These are phyloP conservation scores for Xylariaceae sp. DNA, from an alignment of 2,329 filamentous ascomycete species.

Conservation along the genomic window DNA sequence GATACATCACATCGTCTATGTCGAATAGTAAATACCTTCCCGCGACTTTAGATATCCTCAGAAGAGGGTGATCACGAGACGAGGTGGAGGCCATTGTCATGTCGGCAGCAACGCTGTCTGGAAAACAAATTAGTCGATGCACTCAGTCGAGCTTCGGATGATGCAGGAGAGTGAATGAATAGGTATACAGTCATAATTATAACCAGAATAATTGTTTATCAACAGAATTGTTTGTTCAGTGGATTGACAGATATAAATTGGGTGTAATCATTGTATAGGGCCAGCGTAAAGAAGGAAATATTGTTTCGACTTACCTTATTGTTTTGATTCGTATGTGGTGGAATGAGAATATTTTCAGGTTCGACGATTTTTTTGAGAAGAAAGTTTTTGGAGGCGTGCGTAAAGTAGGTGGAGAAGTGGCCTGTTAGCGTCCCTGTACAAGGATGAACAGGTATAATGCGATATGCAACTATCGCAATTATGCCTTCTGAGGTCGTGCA, in stretches of 20 bases:
- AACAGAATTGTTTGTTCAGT: slow-evolving; percentile 56
- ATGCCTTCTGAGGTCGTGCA: not conserved
- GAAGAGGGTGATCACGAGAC: slow-evolving; percentile 32
- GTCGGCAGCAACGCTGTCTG: slow-evolving; percentile 9
- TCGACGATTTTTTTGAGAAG: slow-evolving; percentile 12
- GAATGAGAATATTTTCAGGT: slow-evolving; percentile 6
- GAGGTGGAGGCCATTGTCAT: slow-evolving; percentile 20
- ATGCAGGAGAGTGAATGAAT: slow-evolving; percentile 28
- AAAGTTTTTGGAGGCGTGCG: slow-evolving; percentile 18
- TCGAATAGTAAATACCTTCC: slow-evolving; percentile 88
- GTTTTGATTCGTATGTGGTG: slow-evolving; percentile 13
- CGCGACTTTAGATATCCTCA: slow-evolving; percentile 76
- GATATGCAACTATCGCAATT: slow-evolving; percentile 1
- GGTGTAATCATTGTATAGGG: slow-evolving; percentile 55
- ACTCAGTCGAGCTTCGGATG: slow-evolving; percentile 12
- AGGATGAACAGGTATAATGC: slow-evolving; percentile 2
- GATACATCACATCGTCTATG: slow-evolving; percentile 67
- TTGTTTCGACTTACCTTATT: slow-evolving; percentile 25
- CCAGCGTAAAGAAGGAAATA: not conserved
- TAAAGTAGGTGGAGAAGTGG: not conserved
- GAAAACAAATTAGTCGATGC: slow-evolving; percentile 18
- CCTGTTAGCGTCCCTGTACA: not conserved
- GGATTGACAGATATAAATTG: slow-evolving; percentile 75
- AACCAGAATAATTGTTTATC: slow-evolving; percentile 43
- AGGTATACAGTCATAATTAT: slow-evolving; percentile 40